These are phyloP conservation scores for Discostella pseudostelligera DNA, from an alignment of 108 stramenopile species.

Conservation along the genomic window DNA sequence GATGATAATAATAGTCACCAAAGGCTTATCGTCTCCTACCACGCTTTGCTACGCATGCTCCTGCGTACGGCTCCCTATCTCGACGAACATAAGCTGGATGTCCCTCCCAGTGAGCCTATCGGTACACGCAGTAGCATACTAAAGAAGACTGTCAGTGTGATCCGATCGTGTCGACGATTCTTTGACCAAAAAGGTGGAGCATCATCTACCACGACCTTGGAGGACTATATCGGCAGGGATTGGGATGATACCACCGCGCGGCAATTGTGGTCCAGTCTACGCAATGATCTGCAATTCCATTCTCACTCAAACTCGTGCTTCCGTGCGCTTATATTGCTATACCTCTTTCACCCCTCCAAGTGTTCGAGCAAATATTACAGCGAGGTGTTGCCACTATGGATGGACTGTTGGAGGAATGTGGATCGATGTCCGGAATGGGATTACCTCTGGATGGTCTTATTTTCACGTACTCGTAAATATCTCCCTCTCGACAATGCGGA, in stretches of 20 bases:
- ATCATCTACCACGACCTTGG: background rate
- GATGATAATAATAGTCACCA: slow-evolving; percentile 22
- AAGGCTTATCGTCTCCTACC: slow-evolving; percentile 65
- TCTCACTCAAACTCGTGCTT: slow-evolving; percentile 86
- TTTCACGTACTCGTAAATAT: slow-evolving; percentile 81
- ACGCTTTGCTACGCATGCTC: slow-evolving; percentile 68
- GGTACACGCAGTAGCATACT: slow-evolving; percentile 58
- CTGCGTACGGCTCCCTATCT: slow-evolving; percentile 81
- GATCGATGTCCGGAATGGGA: slow-evolving; percentile 89
- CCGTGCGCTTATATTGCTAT: slow-evolving; percentile 71
- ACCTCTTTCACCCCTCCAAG: slow-evolving; percentile 81
- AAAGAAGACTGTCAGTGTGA: slow-evolving; percentile 71
- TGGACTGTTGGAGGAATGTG: slow-evolving; percentile 77
- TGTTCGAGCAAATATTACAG: slow-evolving; percentile 63
- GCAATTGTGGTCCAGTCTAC: slow-evolving; percentile 71
- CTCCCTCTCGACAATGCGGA: slow-evolving; percentile 52
- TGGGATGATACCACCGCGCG: slow-evolving; percentile 55
- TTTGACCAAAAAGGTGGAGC: slow-evolving; percentile 70
- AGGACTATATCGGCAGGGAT: slow-evolving; percentile 7
- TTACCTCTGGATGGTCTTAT: slow-evolving; percentile 80
- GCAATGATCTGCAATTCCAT: slow-evolving; percentile 67
- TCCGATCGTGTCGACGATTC: slow-evolving; percentile 75
- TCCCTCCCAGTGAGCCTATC: slow-evolving; percentile 54
- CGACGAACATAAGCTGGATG: slow-evolving; percentile 71
- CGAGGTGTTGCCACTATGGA: slow-evolving; percentile 69